Evolutionary conservation across 352 stramenopile species (phyloP), one percentile per base, ranked within the genome.

Genomic region (Phytophthora pseudosyringae): DNA sequence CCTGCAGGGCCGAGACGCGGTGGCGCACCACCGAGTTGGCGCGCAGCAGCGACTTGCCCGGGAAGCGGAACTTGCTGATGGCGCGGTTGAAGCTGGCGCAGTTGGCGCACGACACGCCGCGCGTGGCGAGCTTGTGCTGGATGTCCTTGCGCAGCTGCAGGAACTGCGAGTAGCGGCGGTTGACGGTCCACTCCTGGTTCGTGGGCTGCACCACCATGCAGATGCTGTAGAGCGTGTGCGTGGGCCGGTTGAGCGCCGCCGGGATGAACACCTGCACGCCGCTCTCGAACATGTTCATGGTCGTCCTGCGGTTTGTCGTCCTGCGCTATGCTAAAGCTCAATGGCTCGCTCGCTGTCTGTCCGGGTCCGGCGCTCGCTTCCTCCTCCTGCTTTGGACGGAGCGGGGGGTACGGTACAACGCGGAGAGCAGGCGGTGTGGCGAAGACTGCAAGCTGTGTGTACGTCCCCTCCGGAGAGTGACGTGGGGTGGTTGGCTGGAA

Each of bases 91-190:
- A 92, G 47, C 71, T 90, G 15, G 73, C 63, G 53, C 86, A 94
- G 55, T 81, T 83, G 3, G 86, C 77, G 29, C 86, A 94, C 28
- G 59, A 71, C 21, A 71, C 58, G 44, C 72, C 58, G 25, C 67
- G 70, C 50, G 69, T 62, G 33, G 56, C 41, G 1, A 93, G 68
- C 51, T 72, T 72, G 25, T 71, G 64, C 53, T 90, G 71, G 46
- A 94, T 64, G 48, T 91, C 82, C 51, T 88, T 86, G 53, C 77
- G 80, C 13, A 93, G 78, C 74, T 89, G 78, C 59, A 93, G 76
- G 68, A 94, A 94, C 75, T 94, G 86, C 59, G 86, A 94, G 69
- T 94, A 94, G 45, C 86, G 86, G 25, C 86, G 84, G 63, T 94
- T 94, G 38, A 94, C 85, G 0, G 84, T 91, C 86, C 86, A 94